phyloP scores from a whole-genome alignment of 345 rosid genomes.

The Brassica carinata region DNA sequence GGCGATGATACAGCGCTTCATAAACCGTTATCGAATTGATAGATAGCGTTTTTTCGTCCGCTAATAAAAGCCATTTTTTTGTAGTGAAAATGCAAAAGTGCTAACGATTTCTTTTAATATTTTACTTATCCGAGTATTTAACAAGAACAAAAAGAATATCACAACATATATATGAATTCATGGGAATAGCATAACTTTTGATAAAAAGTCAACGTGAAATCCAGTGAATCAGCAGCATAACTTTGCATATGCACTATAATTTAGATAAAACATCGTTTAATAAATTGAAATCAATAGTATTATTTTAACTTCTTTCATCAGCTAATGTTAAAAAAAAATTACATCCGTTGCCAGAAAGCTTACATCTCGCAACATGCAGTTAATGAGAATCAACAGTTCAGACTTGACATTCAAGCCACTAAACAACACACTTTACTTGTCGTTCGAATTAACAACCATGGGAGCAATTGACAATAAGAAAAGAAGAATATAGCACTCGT shows the following conservation, averaged over 20 bases:
- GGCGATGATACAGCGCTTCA: too few relatives aligned
- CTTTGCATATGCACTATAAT: background rate
- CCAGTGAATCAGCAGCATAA: background rate
- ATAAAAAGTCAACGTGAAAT: background rate
- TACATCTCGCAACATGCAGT: background rate
- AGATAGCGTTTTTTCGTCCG: too few relatives aligned
- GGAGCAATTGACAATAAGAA: background rate
- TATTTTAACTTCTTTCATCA: background rate
- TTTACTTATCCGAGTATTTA: too few relatives aligned
- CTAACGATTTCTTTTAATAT: too few relatives aligned
- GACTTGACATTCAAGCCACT: background rate
- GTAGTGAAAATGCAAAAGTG: too few relatives aligned
- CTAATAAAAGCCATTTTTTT: too few relatives aligned
- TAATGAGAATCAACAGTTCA: background rate
- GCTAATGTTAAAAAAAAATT: background rate
- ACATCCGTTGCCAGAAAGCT: background rate
- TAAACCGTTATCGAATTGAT: too few relatives aligned
- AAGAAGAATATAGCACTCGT: conserved; percentile 11
- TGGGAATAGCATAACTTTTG: background rate
- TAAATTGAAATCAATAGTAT: background rate
- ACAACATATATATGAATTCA: background rate
- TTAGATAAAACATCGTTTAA: background rate
- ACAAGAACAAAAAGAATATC: too few relatives aligned
- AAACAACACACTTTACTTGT: background rate
- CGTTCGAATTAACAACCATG: background rate